Evolutionary conservation across 1,284 basidiomycete species (phyloP).

Genomic region (Coniophora puteana): DNA sequence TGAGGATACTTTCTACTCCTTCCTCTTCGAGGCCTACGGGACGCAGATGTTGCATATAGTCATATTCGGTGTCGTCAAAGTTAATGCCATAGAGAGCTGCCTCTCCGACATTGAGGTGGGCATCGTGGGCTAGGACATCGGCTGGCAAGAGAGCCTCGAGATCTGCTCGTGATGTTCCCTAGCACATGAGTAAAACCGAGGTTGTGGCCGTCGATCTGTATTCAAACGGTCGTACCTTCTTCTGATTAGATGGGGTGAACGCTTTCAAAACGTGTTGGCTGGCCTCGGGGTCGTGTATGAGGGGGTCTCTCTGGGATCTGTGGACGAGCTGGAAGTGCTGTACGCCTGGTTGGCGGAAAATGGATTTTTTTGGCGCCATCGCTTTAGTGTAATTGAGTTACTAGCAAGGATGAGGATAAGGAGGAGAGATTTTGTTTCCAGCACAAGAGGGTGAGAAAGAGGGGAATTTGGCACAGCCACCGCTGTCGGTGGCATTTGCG

Average conservation of each 20-base stretch:
- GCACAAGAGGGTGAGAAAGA: too few relatives aligned
- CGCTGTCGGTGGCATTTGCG: conserved; percentile 16
- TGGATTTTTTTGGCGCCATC: conserved; percentile 72
- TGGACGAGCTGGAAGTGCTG: conserved; percentile 98
- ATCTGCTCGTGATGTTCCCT: conserved; percentile 79
- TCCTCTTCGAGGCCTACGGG: conserved; percentile 71
- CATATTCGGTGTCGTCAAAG: conserved; percentile 97
- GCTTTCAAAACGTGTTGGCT: conserved; percentile 86
- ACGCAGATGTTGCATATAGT: conserved; percentile 98
- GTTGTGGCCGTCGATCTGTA: conserved; percentile 12
- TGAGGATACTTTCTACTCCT: conserved; percentile 71
- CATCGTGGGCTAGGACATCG: conserved; percentile 52
- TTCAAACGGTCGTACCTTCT: conserved; percentile 47
- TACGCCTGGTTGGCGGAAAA: conserved; percentile 85
- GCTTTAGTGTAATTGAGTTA: not conserved
- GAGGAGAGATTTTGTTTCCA: too few relatives aligned
- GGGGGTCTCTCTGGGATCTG: conserved; percentile 92
- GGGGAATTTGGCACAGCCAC: conserved; percentile 19
- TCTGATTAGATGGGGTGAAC: conserved; percentile 68
- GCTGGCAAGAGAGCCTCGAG: conserved; percentile 62
- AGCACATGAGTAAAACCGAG: conserved; percentile 7
- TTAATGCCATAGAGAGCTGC: conserved; percentile 90
- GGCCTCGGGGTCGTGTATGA: conserved; percentile 92
- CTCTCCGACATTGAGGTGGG: conserved; percentile 68
- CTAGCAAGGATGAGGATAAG: too few relatives aligned